Percentiles rank a stretch among this genome's conserved stretches.
These are phyloP conservation scores for Mortierella sp. DNA, from an alignment of 371 early-diverging fungal species.

Conservation along the genomic window DNA sequence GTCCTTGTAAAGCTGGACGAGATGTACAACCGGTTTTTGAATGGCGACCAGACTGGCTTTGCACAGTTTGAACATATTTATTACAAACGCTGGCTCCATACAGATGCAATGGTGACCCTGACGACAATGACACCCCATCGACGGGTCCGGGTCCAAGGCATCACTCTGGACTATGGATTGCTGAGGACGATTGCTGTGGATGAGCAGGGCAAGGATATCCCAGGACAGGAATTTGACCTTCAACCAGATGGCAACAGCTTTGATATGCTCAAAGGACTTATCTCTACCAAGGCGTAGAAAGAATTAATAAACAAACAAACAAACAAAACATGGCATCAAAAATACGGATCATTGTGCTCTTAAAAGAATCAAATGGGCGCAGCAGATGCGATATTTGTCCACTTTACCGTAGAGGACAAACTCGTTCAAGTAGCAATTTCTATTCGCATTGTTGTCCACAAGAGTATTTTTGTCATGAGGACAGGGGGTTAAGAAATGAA, in stretches of 20 bases:
- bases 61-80: conserved; percentile 76
- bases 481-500: no score
- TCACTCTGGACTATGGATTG: conserved; percentile 77
- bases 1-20: conserved; percentile 80
- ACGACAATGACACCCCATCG: conserved; percentile 61
- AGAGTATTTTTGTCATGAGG: no score
- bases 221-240: conserved; percentile 65
- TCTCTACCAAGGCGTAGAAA: conserved; percentile 43
- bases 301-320: neutral
- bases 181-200: conserved; percentile 69
- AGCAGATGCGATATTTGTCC: neutral
- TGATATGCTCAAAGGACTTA: conserved; percentile 91
- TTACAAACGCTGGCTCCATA: conserved; percentile 87
- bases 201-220: conserved; percentile 31
- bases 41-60: conserved; percentile 62
- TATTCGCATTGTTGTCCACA: neutral
- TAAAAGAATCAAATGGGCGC: no score
- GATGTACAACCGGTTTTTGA: conserved; percentile 73
- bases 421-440: neutral
- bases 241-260: conserved; percentile 96
- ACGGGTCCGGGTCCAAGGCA: conserved; percentile 74
- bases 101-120: conserved; percentile 72
- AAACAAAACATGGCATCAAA: neutral
- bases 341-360: no score
- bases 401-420: neutral